Evolutionary conservation across 495 filamentous ascomycete genomes (phyloP).

Genomic region (Viridothelium virens): DNA sequence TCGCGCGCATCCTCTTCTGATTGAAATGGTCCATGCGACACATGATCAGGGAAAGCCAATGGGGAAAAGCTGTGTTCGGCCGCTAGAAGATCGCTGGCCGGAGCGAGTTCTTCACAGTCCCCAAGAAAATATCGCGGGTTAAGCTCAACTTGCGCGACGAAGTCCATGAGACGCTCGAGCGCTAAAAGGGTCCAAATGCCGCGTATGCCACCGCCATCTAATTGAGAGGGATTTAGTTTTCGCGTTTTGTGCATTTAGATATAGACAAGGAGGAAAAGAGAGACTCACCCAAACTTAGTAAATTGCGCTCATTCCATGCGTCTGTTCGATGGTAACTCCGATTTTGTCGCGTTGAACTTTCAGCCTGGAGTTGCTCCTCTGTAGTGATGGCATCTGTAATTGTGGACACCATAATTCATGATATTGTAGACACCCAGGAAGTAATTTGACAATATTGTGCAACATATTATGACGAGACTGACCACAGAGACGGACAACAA

Average conservation of each 20-base stretch:
- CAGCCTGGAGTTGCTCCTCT: neutral
- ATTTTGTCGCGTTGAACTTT: neutral
- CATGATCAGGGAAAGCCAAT: neutral
- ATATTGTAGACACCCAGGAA: neutral
- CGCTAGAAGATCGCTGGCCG: neutral
- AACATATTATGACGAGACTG: neutral
- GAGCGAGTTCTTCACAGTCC: no score
- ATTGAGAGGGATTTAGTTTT: neutral
- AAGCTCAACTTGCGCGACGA: neutral
- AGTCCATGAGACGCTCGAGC: constrained; percentile 1
- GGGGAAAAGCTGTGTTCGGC: neutral
- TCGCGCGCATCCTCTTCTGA: neutral
- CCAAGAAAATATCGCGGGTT: no score
- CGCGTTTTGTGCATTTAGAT: neutral
- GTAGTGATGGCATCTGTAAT: neutral
- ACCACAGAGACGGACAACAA: no score
- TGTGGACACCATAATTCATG: neutral
- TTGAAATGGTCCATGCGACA: neutral
- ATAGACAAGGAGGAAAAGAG: neutral
- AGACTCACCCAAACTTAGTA: constrained; percentile 6
- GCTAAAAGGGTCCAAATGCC: constrained; percentile 1
- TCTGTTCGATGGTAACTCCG: neutral
- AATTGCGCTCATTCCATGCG: neutral
- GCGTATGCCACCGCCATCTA: constrained; percentile 6
- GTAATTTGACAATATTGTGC: neutral